phyloP scores from a whole-genome alignment of 805 yeast species.

The Blastobotrys americana region DNA sequence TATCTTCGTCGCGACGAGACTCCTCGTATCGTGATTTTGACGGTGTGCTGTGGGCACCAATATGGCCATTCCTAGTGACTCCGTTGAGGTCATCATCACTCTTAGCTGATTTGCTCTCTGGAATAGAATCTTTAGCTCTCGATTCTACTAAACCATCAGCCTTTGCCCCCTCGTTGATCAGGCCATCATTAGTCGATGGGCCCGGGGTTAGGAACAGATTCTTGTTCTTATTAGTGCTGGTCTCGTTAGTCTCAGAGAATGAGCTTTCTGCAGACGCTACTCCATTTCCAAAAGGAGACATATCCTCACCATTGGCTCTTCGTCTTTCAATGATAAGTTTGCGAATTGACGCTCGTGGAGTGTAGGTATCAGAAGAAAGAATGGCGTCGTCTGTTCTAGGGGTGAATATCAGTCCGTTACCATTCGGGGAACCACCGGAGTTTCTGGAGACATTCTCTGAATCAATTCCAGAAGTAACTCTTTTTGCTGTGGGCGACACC shows the following conservation, averaged over 20 bases:
- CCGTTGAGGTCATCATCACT: no score
- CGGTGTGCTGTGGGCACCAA: background rate
- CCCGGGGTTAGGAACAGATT: background rate
- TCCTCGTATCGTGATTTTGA: background rate
- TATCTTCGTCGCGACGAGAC: conserved; percentile 32
- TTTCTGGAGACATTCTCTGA: background rate
- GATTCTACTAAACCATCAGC: background rate
- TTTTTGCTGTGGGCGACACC: background rate
- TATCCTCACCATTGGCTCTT: background rate
- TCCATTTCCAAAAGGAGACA: background rate
- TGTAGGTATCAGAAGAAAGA: conserved; percentile 61
- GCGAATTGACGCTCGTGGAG: conserved; percentile 51
- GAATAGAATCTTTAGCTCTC: background rate
- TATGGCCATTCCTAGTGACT: background rate
- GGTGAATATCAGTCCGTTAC: conserved; percentile 32
- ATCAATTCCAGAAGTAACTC: background rate
- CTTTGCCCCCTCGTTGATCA: background rate
- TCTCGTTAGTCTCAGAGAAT: background rate
- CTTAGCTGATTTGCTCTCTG: background rate
- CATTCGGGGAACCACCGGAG: conserved; percentile 1
- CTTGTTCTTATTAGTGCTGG: background rate
- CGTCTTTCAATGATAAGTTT: conserved; percentile 46
- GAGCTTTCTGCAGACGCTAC: no score
- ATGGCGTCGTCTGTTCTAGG: conserved; percentile 59
- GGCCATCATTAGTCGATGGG: background rate